Conservation (phyloP, 352 stramenopile genomes). For the Phytophthora chlamydospora region DNA sequence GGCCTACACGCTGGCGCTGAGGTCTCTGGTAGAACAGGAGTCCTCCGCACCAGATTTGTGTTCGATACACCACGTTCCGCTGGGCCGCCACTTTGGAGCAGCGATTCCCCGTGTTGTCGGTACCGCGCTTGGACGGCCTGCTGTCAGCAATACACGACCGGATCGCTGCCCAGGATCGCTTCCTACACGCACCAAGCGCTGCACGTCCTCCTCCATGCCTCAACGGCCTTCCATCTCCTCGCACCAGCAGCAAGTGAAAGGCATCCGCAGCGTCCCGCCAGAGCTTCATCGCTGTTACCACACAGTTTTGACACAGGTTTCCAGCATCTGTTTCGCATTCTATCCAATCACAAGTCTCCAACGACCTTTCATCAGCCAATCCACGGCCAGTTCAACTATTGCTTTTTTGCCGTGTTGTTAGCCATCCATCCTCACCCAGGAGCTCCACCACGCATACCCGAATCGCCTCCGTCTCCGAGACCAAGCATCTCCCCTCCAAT, state of each 20-base stretch:
- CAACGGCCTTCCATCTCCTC: too few species aligned
- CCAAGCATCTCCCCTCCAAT: constrained; percentile 22
- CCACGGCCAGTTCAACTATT: too few species aligned
- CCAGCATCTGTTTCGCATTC: not conserved
- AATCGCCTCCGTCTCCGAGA: constrained; percentile 19
- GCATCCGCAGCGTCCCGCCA: not conserved
- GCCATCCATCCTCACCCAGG: constrained; percentile 10
- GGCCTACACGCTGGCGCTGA: too few species aligned
- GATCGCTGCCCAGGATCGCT: too few species aligned
- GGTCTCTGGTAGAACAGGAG: not conserved
- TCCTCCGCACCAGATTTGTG: constrained; percentile 5
- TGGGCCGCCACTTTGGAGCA: not conserved
- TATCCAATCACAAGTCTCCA: not conserved
- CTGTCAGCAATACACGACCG: not conserved
- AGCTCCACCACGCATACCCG: constrained; percentile 25
- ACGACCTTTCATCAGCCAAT: constrained; percentile 4
- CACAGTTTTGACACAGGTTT: constrained; percentile 12
- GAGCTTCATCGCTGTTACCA: not conserved
- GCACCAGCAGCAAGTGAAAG: not conserved
- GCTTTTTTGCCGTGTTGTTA: constrained; percentile 29
- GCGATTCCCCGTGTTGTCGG: not conserved
- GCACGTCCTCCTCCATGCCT: too few species aligned
- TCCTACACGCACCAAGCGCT: too few species aligned
- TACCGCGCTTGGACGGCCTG: constrained; percentile 3
- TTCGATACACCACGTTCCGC: not conserved